Evolutionary conservation across 2,329 filamentous ascomycete genomes (phyloP), one percentile per base, ranked within the genome.

Genomic region (Aspergillus caelatus): DNA sequence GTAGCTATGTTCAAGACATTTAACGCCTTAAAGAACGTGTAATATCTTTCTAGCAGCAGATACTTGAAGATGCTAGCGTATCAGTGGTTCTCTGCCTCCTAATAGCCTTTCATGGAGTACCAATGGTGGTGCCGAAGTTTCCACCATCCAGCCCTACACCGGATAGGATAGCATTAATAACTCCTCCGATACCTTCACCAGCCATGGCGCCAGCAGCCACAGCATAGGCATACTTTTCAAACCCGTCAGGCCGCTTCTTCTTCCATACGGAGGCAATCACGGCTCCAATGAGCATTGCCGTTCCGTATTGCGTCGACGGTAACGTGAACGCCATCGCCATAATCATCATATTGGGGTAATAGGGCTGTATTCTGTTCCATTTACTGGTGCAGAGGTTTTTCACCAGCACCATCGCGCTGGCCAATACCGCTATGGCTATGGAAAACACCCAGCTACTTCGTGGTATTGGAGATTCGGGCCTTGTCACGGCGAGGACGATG

Each of bases 301-400:
- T 58, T 4, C 55, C 43, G 19, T 58, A 62, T 11, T 62, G 55
- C 32, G 55, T 32, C 3, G 55, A 45, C 3, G 60, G 60, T 12
- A 58, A 55, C 10, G 55, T 58, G 26, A 62, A 62, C 43, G 54
- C 60, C 54, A 62, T 50, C 14, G 60, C 60, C 16, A 62, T 7
- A 23, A 62, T 62, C 60, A 62, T 52, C 30, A 62, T n/a, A 14
- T 62, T 62, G n/a, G 54, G 60, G 39, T 57, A 54, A 28, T 57
- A 62, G 0, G 16, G 41, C 9, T 53, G 60, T n/a, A 57, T 52
- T 3, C 21, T 4, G 9, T 14, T 53, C 53, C 60, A 57, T 45
- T 30, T 30, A 11, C 54, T 45, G 3, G 23, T 30, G 23, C 26
- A 53, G 23, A 62, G 16, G 11, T 46, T 46, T 7, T 48, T 39